A percentile compares a stretch with the other conserved stretches of the same genome.
phyloP scores from a whole-genome alignment of 2,329 filamentous ascomycete genomes.

The Sclerotinia glacialis region DNA sequence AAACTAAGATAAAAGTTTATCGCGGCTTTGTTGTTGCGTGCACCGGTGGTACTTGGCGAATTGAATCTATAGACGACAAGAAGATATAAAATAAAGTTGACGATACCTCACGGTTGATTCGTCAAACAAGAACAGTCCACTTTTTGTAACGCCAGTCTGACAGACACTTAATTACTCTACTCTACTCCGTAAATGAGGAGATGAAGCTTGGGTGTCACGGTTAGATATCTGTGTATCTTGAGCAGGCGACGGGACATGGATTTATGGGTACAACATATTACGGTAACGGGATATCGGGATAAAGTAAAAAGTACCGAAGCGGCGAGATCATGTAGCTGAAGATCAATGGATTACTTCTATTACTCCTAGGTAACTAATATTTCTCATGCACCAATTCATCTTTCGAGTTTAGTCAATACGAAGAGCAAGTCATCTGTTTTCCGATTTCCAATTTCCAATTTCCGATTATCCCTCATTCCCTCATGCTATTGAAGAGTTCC shows the following conservation, averaged over 20 bases:
- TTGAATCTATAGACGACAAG: background rate
- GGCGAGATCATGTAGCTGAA: too few species aligned
- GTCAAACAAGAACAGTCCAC: background rate
- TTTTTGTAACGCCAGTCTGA: too few species aligned
- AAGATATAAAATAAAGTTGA: background rate
- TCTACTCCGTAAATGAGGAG: too few species aligned
- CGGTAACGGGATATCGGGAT: background rate
- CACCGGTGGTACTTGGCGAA: background rate
- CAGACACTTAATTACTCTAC: too few species aligned
- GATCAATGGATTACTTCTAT: too few species aligned
- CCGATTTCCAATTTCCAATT: background rate
- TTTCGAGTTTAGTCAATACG: conserved; percentile 9
- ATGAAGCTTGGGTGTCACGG: background rate
- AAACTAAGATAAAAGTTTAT: background rate
- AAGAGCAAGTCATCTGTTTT: background rate
- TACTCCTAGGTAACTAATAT: too few species aligned
- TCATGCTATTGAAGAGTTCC: background rate
- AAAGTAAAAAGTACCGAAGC: background rate
- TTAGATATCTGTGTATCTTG: background rate
- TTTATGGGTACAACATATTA: background rate
- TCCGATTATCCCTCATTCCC: background rate
- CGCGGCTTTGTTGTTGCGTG: conserved; percentile 4
- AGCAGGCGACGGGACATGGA: too few species aligned
- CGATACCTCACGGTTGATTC: background rate
- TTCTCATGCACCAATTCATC: background rate